phyloP scores from a whole-genome alignment of 176 grass and related monocot species.

The Oryza punctata region DNA sequence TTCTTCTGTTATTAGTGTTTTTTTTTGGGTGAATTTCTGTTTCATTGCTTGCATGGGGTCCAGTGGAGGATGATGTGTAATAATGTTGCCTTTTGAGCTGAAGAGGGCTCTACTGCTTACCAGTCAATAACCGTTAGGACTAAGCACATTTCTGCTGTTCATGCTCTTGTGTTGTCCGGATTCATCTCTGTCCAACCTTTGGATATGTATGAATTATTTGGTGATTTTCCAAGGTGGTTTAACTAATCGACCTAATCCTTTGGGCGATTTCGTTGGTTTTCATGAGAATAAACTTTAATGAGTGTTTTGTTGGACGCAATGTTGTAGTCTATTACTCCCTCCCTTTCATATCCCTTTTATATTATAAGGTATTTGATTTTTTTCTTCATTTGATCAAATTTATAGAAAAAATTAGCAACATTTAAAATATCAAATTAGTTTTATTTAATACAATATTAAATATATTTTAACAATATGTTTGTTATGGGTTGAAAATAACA shows the following conservation, averaged over 20 bases:
- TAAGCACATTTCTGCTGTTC: conserved; percentile 1
- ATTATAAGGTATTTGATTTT: too few relatives aligned
- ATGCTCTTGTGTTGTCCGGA: not conserved
- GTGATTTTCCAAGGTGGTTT: conserved; percentile 8
- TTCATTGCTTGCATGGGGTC: conserved; percentile 38
- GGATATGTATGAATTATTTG: not conserved
- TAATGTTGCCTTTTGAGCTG: not conserved
- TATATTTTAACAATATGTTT: too few relatives aligned
- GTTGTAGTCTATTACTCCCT: not conserved
- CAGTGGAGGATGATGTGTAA: conserved; percentile 10
- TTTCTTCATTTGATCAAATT: too few relatives aligned
- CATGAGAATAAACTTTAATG: not conserved
- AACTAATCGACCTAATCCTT: conserved; percentile 30
- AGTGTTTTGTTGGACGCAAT: not conserved
- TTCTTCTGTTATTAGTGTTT: not conserved
- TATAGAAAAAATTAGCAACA: too few relatives aligned
- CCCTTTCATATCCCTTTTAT: too few relatives aligned
- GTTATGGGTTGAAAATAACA: too few relatives aligned
- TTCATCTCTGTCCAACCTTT: not conserved
- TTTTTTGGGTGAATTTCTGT: not conserved
- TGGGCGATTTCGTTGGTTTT: not conserved
- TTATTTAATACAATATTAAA: too few relatives aligned
- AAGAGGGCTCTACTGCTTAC: not conserved
- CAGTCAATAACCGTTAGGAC: not conserved
- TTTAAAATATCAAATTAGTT: too few relatives aligned